Percentiles rank a stretch among this genome's conserved stretches.
phyloP scores from a whole-genome alignment of 768 basidiomycete species.

The Mycena alexandri region DNA sequence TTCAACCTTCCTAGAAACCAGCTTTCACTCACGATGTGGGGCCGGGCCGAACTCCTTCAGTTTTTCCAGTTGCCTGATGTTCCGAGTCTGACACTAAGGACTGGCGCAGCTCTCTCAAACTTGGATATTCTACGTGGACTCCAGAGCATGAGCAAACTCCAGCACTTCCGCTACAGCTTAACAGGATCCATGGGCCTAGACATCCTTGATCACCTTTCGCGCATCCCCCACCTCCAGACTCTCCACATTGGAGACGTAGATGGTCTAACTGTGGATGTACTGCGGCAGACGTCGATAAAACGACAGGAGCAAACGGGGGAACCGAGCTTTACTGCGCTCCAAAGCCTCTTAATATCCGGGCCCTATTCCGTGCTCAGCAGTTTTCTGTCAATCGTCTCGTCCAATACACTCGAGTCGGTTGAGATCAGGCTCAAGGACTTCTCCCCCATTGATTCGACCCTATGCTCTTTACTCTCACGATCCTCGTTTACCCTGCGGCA shows the following conservation, averaged over 20 bases:
- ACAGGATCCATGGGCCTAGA: constrained; percentile 8
- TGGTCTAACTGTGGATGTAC: not conserved
- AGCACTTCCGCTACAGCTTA: constrained; percentile 5
- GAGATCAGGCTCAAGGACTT: not conserved
- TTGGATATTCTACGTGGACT: constrained; percentile 5
- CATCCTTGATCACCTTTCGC: constrained; percentile 5
- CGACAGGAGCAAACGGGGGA: not conserved
- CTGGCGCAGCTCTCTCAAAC: not conserved
- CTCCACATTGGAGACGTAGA: constrained; percentile 15
- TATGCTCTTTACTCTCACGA: not conserved
- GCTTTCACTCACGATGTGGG: constrained; percentile 13
- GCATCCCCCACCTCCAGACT: constrained; percentile 11
- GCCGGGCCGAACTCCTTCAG: not conserved
- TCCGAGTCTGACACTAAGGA: constrained; percentile 1
- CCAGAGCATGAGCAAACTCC: constrained; percentile 1
- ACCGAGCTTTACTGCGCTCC: constrained; percentile 12
- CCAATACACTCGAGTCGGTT: constrained; percentile 6
- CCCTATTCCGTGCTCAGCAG: not conserved
- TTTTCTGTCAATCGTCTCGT: constrained; percentile 13
- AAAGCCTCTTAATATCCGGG: constrained; percentile 4
- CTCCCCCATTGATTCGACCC: constrained; percentile 4
- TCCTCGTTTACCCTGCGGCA: not conserved
- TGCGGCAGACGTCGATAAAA: not conserved
- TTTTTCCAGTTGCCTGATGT: constrained; percentile 13
- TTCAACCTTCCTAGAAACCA: constrained; percentile 9